These are phyloP conservation scores for Choricystis sp. DNA, from an alignment of 139 green algal genomes.

Conservation along the genomic window DNA sequence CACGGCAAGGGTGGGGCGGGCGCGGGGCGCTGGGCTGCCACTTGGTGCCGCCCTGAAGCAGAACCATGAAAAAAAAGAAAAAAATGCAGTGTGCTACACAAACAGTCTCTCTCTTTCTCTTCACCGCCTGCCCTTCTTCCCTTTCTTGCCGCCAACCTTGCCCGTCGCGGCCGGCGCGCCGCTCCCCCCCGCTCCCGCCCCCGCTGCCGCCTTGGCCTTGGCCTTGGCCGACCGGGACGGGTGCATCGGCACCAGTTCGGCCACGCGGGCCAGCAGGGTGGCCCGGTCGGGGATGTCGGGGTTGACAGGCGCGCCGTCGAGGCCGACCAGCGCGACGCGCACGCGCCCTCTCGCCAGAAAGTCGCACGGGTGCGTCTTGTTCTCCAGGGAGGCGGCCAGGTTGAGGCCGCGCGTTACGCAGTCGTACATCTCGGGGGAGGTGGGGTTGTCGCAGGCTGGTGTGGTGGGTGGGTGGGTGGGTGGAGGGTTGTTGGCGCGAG, in stretches of 20 bases:
- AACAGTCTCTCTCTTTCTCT: too few species aligned
- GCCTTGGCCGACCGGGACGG: too few species aligned
- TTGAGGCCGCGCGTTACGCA: background rate
- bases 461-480: background rate
- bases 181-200: too few species aligned
- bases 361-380: background rate
- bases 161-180: too few species aligned
- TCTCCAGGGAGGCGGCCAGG: background rate
- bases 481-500: background rate
- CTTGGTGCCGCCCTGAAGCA: background rate
- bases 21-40: background rate
- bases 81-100: background rate
- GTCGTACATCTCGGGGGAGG: background rate
- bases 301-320: background rate
- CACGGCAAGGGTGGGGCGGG: background rate
- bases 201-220: background rate
- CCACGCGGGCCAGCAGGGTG: background rate
- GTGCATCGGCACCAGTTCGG: background rate
- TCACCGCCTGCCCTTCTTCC: background rate
- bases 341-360: background rate
- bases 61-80: background rate
- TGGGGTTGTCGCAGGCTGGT: background rate
- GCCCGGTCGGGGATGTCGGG: background rate
- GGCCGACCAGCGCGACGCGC: background rate
- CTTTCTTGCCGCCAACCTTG: background rate